Evolutionary conservation across 2,329 filamentous ascomycete species (phyloP), one percentile per base, ranked within the genome.

Genomic region (Verticillium albo-atrum): DNA sequence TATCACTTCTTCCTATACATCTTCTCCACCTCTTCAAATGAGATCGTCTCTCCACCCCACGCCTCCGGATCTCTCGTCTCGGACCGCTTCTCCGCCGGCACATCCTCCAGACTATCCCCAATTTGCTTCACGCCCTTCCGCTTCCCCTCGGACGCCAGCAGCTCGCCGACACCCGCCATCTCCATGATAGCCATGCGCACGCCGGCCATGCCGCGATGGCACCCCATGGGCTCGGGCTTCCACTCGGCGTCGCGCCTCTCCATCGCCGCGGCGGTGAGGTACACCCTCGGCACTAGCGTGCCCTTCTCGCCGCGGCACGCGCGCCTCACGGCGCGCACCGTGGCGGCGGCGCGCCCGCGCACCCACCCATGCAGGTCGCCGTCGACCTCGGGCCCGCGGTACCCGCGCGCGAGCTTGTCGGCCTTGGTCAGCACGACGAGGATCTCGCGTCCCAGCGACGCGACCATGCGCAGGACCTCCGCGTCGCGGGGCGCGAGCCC

Each of bases 341-440:
- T 56, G 52, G 61, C 57, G 28, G 54, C 51, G 23, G 63, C 35
- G 59, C 59, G 37, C 55, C 42, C 34, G 32, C 47, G 63, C 63
- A 67, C 17, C 68, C n/a, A 57, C 64, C 65, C 52, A n/a, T 59
- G 61, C 67, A 71, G 1, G 67, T 71, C 26, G 6, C 64, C 59
- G 17, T 42, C 50, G 59, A 59, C 64, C 12, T 66, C 66, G 37
- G 37, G 37, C n/a, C 37, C 37, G 37, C 37, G 37, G 20, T 47
- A 47, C 20, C 37, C 37, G 67, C 70, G 51, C 65, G 68, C 63
- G 53, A 74, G 59, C 67, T 84, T 85, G 65, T 86, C 84, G 15
- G 79, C 81, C 70, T 85, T 85, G 12, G 84, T 86, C 55, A 87
- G 68, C 4, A 85, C 76, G 1, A 85, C 76, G 6, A 77, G 66